Evolutionary conservation across 768 basidiomycete genomes (phyloP), one percentile per base, ranked within the genome.

Genomic region (Agaricus sinodeliciosus): DNA sequence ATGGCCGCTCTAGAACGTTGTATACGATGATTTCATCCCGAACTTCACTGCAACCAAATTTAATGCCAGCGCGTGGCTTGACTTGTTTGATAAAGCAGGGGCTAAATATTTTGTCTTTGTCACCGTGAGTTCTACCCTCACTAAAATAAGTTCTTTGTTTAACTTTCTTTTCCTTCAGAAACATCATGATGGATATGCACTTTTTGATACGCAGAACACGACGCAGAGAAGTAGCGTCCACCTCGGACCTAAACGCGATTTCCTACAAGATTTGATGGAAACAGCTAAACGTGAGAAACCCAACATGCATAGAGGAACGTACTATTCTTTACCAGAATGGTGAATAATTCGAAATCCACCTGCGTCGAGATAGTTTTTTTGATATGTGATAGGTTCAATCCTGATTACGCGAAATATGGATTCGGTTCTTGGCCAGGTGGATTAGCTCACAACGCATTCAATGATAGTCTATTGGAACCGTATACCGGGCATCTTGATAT

Each of bases 31-130:
- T 57, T 83, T 84, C 57, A 79, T 84, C 40, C 63, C 72, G 2
- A 66, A 73, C 47, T 82, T 81, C 58, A 79, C 74, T 0, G 79
- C 76, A 1, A 66, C 67, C 1, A 73, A 73, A 43, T 84, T 78
- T 65, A 75, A 80, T 39, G 73, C 82, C 3, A 76, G 72, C 43
- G 70, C 66, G 37, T 83, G 81, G 79, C 59, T 80, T 0, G 73
- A 80, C 58, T 51, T 82, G 7, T 76, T 84, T 46, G 77, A 74
- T 39, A 68, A 69, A 27, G 76, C 79, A 0, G 81, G 82, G 2
- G 82, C 81, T 1, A 81, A 79, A 58, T 83, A 83, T 55, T 82
- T 83, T 55, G 80, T 83, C 18, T 64, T 80, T 34, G 77, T 78
- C 6, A 74, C 80, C 13, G 78, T 74, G 16, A 5, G 72, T 39